A percentile compares a stretch with the other conserved stretches of the same genome.
Conservation (phyloP, 169 alveolate species). For the Plasmodium knowlesi region DNA sequence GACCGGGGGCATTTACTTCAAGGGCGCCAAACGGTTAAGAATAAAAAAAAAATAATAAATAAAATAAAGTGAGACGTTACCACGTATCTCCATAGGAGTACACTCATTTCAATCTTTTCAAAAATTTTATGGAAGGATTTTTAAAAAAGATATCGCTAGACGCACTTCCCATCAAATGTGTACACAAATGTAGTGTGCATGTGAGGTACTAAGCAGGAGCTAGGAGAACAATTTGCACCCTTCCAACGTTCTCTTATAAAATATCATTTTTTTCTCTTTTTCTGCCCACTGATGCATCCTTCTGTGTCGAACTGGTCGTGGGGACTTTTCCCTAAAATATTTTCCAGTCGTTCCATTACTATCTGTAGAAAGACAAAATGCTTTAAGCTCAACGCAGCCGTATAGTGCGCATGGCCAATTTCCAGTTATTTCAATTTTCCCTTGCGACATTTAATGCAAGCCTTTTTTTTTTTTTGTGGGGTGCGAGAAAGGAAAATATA, state of each 20-base stretch:
- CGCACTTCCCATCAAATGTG: neutral
- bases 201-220: neutral
- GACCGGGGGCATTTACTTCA: neutral
- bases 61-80: neutral
- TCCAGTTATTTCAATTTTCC: neutral
- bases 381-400: neutral
- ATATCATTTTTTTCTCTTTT: neutral
- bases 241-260: neutral
- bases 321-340: neutral
- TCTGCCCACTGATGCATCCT: neutral
- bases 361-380: neutral
- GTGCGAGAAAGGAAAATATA: neutral
- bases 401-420: neutral
- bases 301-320: neutral
- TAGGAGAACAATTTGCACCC: neutral
- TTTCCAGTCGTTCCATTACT: neutral
- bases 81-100: neutral
- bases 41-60: neutral
- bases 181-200: neutral
- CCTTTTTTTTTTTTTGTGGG: neutral
- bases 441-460: neutral
- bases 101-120: neutral
- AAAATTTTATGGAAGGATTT: neutral
- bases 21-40: neutral
- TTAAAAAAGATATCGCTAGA: slow-evolving; percentile 5